phyloP scores from a whole-genome alignment of 257 asterid genomes.

The Prunella vulgaris region DNA sequence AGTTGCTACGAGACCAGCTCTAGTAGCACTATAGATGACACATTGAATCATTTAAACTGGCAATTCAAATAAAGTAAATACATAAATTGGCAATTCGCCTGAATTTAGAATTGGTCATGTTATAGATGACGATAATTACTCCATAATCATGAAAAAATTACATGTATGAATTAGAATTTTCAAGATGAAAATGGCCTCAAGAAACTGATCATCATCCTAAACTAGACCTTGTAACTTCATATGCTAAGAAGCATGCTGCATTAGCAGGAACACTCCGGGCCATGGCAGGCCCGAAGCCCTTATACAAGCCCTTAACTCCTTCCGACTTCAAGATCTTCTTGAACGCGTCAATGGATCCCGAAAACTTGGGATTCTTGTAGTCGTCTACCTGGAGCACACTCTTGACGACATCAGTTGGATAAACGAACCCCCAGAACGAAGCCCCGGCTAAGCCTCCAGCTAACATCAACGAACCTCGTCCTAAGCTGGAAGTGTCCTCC shows the following conservation, averaged over 20 bases:
- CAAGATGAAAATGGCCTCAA: neutral
- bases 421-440: conserved; percentile 59
- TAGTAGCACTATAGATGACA: too few relatives aligned
- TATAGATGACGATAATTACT: neutral
- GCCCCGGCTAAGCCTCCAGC: conserved; percentile 86
- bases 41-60: neutral
- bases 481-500: conserved; percentile 56
- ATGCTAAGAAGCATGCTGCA: conserved; percentile 88
- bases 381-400: conserved; percentile 78
- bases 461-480: conserved; percentile 60
- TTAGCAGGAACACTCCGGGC: conserved; percentile 85
- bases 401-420: conserved; percentile 80
- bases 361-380: conserved; percentile 63
- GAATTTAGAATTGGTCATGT: neutral
- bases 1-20: too few relatives aligned
- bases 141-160: neutral
- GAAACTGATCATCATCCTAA: conserved; percentile 55
- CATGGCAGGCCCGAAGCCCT: conserved; percentile 92
- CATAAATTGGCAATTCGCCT: neutral
- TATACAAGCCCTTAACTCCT: conserved; percentile 74
- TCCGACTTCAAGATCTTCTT: conserved; percentile 61
- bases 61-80: neutral
- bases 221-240: conserved; percentile 68
- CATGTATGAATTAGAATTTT: conserved; percentile 5
- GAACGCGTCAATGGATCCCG: conserved; percentile 63